Evolutionary conservation across 2,329 filamentous ascomycete species (phyloP).

Genomic region (Aspergillus glaucus): DNA sequence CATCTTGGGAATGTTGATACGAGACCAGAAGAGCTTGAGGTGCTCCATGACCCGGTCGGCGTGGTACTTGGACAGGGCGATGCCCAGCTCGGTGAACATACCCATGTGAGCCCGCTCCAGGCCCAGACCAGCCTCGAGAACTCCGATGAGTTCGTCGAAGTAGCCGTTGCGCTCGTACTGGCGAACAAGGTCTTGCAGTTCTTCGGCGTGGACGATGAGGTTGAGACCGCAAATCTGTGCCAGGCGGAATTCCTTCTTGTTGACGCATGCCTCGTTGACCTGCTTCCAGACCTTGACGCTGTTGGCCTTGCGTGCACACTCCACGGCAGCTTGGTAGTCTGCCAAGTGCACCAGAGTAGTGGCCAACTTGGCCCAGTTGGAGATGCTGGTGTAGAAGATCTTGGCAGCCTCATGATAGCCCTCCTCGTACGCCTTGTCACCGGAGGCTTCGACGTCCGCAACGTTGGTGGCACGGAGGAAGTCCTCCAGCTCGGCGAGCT

Average conservation of each 20-base stretch:
- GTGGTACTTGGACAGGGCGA: constrained; percentile 89
- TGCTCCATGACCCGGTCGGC: constrained; percentile 97
- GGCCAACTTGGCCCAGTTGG: constrained; percentile 98
- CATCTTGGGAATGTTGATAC: constrained; percentile 97
- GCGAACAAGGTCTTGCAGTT: constrained; percentile 84
- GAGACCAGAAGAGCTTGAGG: constrained; percentile 94
- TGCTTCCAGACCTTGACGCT: constrained; percentile 99
- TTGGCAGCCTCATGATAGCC: constrained; percentile 93
- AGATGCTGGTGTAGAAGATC: constrained; percentile 97
- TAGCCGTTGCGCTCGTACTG: constrained; percentile 96
- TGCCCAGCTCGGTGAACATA: constrained; percentile 90
- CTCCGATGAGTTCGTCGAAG: constrained; percentile 93
- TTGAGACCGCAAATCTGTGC: constrained; percentile 98
- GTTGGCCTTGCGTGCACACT: constrained; percentile 97
- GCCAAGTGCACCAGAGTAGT: constrained; percentile 95
- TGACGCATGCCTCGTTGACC: constrained; percentile 91
- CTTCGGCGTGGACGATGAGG: constrained; percentile 94
- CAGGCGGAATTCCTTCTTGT: constrained; percentile 97
- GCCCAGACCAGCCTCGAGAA: constrained; percentile 91
- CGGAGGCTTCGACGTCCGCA: constrained; percentile 90
- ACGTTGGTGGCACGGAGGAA: constrained; percentile 92
- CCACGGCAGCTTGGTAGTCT: constrained; percentile 95
- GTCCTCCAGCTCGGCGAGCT: constrained; percentile 89
- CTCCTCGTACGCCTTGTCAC: constrained; percentile 95
- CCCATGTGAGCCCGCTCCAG: constrained; percentile 92